Percentiles rank a stretch among this genome's conserved stretches.
Conservation (phyloP, 352 stramenopile genomes). For the Phytophthora pisi region DNA sequence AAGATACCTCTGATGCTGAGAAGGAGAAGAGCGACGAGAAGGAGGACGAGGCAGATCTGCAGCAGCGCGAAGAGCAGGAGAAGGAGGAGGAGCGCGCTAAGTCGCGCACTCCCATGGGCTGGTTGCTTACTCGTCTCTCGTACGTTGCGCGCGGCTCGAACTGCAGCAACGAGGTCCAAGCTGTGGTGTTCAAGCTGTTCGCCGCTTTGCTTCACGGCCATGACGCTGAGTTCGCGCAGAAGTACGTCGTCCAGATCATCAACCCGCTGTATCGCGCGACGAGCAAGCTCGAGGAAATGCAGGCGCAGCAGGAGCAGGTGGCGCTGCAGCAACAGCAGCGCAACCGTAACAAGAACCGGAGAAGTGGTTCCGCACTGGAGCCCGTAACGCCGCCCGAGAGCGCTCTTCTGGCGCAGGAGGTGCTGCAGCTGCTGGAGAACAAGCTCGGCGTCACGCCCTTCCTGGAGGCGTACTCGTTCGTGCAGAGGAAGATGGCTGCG, state of each 20-base stretch:
- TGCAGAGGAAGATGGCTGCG: constrained; percentile 80
- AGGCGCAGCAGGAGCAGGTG: constrained; percentile 38
- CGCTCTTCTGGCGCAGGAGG: constrained; percentile 77
- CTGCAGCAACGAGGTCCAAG: constrained; percentile 62
- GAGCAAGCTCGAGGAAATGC: constrained; percentile 58
- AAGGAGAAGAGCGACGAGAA: constrained; percentile 32
- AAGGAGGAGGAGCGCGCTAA: constrained; percentile 53
- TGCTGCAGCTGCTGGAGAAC: constrained; percentile 85
- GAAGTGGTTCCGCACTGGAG: constrained; percentile 21
- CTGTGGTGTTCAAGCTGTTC: constrained; percentile 87
- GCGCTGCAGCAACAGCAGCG: constrained; percentile 36
- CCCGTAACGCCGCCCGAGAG: constrained; percentile 46
- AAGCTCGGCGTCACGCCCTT: constrained; percentile 80
- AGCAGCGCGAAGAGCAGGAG: constrained; percentile 41
- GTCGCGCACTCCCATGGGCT: constrained; percentile 73
- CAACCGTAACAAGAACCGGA: constrained; percentile 36
- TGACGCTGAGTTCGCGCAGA: constrained; percentile 49
- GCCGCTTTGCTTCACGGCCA: constrained; percentile 72
- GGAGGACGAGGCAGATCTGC: constrained; percentile 31
- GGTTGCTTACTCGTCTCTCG: constrained; percentile 86
- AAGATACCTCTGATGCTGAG: constrained; percentile 14
- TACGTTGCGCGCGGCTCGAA: constrained; percentile 67
- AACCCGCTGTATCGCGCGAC: constrained; percentile 82
- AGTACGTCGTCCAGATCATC: constrained; percentile 81
- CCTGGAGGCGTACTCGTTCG: constrained; percentile 82